Evolutionary conservation across 495 filamentous ascomycete genomes (phyloP), one percentile per base, ranked within the genome.

Genomic region (Cercophora samala): DNA sequence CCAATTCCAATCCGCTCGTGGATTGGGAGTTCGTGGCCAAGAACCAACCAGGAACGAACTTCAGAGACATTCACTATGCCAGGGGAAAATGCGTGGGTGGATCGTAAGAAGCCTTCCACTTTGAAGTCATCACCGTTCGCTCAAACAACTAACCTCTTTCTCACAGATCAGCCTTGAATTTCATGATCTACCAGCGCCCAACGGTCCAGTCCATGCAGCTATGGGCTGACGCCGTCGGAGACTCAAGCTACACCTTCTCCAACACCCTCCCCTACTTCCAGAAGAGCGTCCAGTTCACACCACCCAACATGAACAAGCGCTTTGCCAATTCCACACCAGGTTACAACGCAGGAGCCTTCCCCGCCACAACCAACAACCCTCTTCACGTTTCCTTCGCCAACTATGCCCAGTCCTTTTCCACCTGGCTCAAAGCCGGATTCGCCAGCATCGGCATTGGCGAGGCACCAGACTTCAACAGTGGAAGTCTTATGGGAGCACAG

Each of bases 401-500:
- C 5, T 72, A 67, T 61, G 52, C 25, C 3, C 67, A 72, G 24
- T 51, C 67, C 11, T 52, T 65, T 29, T 64, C 66, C 51, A 51
- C 54, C 51, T 72, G 70, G 70, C 56, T 58, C 0, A 58, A 58
- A 1, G 56, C 56, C 19, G 68, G 19, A 11, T 65, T 83, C 8
- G 58, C 69, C 17, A 69, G 70, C 26, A 78, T 85, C 29, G 84
- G 81, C 2, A 75, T 83, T 42, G 55, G 64, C 2, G 63, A 73
- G 23, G 62, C 66, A 0, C 1, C 69, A 1, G 83, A 79, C 46
- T 83, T 85, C 67, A 81, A 76, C 59, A 72, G 67, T 26, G 83
- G 84, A 25, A 68, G 66, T 0, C 65, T 86, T 8, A 68, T 77
- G 42, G 83, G 83, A 5, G 59, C 66, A 1, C 75, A 79, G 26